phyloP scores from a whole-genome alignment of 495 filamentous ascomycete genomes.

The Aspergillus olivimuriae region DNA sequence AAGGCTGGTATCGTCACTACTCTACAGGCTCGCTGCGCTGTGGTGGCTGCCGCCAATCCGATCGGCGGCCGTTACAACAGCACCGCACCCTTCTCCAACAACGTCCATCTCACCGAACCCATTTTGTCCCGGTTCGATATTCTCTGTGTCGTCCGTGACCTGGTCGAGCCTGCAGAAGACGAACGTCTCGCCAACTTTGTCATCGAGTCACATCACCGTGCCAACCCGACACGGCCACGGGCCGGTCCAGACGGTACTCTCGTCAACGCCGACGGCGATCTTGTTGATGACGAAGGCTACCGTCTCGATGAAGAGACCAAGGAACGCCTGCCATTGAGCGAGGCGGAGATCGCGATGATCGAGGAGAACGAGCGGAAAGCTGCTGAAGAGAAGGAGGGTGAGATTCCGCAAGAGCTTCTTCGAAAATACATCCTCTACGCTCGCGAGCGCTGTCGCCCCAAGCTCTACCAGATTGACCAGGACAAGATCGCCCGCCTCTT shows the following conservation, averaged over 20 bases:
- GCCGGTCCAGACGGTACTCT: conserved; percentile 49
- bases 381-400: conserved; percentile 59
- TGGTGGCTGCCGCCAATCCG: conserved; percentile 96
- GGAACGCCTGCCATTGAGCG: conserved; percentile 25
- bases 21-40: conserved; percentile 93
- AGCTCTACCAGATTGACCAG: conserved; percentile 96
- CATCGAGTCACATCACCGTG: conserved; percentile 83
- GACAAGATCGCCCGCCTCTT: conserved; percentile 94
- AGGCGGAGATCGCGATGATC: conserved; percentile 31
- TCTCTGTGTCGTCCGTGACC: conserved; percentile 92
- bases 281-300: conserved; percentile 40
- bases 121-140: conserved; percentile 99
- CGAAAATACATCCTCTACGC: conserved; percentile 98
- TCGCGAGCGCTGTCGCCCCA: conserved; percentile 81
- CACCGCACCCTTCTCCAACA: conserved; percentile 88
- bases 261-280: conserved; percentile 56
- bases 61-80: conserved; percentile 96
- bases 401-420: conserved; percentile 87
- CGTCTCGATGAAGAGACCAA: conserved; percentile 31
- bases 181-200: conserved; percentile 94
- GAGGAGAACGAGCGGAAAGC: conserved; percentile 35
- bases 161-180: conserved; percentile 94
- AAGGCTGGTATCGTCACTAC: conserved; percentile 99
- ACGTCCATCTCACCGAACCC: conserved; percentile 95
- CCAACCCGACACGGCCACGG: conserved; percentile 64